Conservation (phyloP, 2,329 filamentous ascomycete genomes). For the Raffaelea ambrosiae region DNA sequence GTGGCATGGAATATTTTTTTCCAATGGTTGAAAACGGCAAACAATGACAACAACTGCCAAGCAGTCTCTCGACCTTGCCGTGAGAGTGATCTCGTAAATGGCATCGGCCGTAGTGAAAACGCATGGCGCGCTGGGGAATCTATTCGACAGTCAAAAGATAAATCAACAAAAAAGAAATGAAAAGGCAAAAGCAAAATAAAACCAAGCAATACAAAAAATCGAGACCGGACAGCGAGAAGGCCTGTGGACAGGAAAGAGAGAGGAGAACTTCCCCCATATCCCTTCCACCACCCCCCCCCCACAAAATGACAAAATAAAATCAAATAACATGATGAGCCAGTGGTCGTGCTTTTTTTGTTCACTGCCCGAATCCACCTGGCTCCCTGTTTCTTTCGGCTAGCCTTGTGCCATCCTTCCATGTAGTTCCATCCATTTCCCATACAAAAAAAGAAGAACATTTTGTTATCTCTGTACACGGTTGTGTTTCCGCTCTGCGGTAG, state of each 20-base stretch:
- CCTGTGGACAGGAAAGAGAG: not conserved
- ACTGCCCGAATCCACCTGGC: not conserved
- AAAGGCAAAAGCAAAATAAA: not conserved
- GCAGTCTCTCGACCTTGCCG: conserved; percentile 4
- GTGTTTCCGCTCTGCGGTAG: conserved; percentile 6
- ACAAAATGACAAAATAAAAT: too few species aligned
- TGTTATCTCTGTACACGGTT: conserved; percentile 3
- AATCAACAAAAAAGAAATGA: not conserved
- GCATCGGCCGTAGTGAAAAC: conserved; percentile 3
- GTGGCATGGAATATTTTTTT: too few species aligned
- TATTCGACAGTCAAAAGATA: conserved; percentile 7
- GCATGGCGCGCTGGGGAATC: conserved; percentile 10
- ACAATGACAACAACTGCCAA: conserved; percentile 5
- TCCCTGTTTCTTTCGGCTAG: conserved; percentile 1
- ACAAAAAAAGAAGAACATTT: not conserved
- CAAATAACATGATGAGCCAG: not conserved
- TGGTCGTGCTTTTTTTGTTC: conserved; percentile 1
- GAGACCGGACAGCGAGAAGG: not conserved
- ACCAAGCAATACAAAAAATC: not conserved
- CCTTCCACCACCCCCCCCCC: too few species aligned
- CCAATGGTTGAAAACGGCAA: too few species aligned
- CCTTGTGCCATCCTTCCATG: conserved; percentile 1
- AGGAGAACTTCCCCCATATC: too few species aligned
- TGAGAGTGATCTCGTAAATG: conserved; percentile 10
- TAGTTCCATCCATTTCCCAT: not conserved